Percentiles rank a stretch among this genome's conserved stretches.
Evolutionary conservation across 2,329 filamentous ascomycete genomes (phyloP).

Genomic region (Fusarium oligoseptatum): DNA sequence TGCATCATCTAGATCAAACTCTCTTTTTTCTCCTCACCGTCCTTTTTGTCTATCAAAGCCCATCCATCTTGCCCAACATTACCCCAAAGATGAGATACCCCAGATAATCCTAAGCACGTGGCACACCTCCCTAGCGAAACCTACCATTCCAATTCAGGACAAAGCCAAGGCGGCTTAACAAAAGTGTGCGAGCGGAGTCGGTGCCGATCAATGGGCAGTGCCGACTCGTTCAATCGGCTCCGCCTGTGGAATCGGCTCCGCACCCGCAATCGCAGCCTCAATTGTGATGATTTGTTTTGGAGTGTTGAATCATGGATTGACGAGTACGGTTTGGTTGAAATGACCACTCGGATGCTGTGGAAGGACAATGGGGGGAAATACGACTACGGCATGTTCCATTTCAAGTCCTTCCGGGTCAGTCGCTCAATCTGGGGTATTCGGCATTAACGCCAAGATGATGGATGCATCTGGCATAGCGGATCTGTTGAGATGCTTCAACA

Average conservation of each 20-base stretch:
- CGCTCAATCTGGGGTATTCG: neutral
- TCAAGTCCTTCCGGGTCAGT: neutral
- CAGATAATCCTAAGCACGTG: slow-evolving; percentile 1
- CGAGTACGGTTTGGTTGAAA: neutral
- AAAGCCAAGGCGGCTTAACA: neutral
- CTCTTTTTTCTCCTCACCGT: neutral
- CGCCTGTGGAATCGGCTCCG: slow-evolving; percentile 7
- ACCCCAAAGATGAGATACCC: neutral
- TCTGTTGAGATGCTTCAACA: neutral
- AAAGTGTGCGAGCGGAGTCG: neutral
- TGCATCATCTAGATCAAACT: neutral
- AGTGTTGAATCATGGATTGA: neutral
- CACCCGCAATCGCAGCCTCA: neutral
- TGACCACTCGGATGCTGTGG: slow-evolving; percentile 1
- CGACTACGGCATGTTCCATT: neutral
- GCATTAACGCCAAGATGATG: neutral
- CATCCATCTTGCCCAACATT: neutral
- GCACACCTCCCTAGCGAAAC: neutral
- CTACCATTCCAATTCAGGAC: neutral
- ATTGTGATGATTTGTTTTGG: neutral
- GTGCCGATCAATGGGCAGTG: neutral
- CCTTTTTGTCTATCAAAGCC: neutral
- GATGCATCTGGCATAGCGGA: neutral
- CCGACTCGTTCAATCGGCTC: slow-evolving; percentile 2
- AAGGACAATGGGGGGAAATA: neutral